These are phyloP conservation scores for Cichorium intybus DNA, from an alignment of 140 eudicot genomes.

Conservation along the genomic window DNA sequence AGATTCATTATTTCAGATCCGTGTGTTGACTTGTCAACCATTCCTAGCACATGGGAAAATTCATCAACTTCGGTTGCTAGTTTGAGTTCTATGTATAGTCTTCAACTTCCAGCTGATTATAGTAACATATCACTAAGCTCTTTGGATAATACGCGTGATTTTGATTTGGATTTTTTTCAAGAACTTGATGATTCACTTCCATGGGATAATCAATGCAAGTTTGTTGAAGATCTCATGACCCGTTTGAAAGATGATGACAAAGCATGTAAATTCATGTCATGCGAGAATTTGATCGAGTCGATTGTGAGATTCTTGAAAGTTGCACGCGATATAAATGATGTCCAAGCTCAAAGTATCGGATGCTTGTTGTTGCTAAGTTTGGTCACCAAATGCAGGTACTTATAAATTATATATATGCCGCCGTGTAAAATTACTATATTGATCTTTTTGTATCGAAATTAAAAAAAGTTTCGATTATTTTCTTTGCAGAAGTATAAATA, in stretches of 20 bases:
- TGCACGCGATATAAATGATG: constrained; percentile 44
- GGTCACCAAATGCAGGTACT: constrained; percentile 61
- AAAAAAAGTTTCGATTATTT: not conserved
- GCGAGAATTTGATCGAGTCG: constrained; percentile 42
- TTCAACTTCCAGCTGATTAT: constrained; percentile 60
- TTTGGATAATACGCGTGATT: constrained; percentile 36
- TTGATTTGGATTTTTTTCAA: constrained; percentile 25
- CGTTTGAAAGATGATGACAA: constrained; percentile 39
- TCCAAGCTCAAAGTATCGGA: constrained; percentile 65
- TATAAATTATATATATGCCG: no score
- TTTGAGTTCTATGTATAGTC: constrained; percentile 57
- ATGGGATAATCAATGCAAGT: constrained; percentile 66
- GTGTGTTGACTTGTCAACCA: constrained; percentile 16
- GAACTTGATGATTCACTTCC: constrained; percentile 51
- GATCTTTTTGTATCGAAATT: constrained; percentile 3
- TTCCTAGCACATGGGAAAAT: constrained; percentile 40
- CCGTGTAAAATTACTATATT: not conserved
- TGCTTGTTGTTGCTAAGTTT: constrained; percentile 43
- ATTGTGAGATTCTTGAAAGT: constrained; percentile 54
- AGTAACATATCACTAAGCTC: constrained; percentile 61
- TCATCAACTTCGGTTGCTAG: constrained; percentile 68
- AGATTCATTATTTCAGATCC: constrained; percentile 46
- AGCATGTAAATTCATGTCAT: constrained; percentile 33
- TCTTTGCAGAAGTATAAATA: constrained; percentile 38
- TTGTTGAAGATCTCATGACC: constrained; percentile 46